phyloP scores from a whole-genome alignment of 1,139 yeast genomes.

The Pichia sp. region DNA sequence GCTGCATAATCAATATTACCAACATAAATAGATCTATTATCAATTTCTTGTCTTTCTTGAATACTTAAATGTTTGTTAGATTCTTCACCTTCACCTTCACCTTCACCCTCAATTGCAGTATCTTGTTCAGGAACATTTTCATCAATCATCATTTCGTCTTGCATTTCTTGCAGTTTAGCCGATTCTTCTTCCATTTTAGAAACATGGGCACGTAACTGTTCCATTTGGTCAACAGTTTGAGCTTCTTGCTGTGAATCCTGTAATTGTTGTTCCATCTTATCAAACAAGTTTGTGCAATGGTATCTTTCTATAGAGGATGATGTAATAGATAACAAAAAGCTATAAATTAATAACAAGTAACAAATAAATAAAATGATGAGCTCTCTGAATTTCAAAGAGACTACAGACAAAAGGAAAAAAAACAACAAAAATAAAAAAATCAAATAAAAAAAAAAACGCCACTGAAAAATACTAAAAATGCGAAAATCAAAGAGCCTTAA shows the following conservation, averaged over 20 bases:
- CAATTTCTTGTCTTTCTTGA: slow-evolving; percentile 51
- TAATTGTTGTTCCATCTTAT: neutral
- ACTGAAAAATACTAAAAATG: too few species aligned
- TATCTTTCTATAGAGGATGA: too few species aligned
- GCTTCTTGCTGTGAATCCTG: neutral
- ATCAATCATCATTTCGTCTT: slow-evolving; percentile 38
- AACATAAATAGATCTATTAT: slow-evolving; percentile 51
- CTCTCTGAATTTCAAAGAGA: too few species aligned
- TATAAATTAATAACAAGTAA: too few species aligned
- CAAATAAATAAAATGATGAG: too few species aligned
- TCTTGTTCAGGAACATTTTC: neutral
- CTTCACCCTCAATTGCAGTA: neutral
- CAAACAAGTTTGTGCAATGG: too few species aligned
- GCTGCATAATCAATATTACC: slow-evolving; percentile 57
- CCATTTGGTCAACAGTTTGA: slow-evolving; percentile 19
- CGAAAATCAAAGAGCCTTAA: too few species aligned
- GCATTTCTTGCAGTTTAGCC: slow-evolving; percentile 45
- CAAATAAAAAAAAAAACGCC: too few species aligned
- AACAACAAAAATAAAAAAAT: too few species aligned
- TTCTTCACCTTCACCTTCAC: slow-evolving; percentile 23
- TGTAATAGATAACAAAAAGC: too few species aligned
- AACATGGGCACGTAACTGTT: slow-evolving; percentile 26
- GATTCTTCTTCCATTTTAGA: slow-evolving; percentile 47
- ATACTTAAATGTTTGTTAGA: slow-evolving; percentile 18
- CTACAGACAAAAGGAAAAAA: too few species aligned